Base-by-base conservation (phyloP, 208 protist species). In the Zelonia costaricensis region DNA sequence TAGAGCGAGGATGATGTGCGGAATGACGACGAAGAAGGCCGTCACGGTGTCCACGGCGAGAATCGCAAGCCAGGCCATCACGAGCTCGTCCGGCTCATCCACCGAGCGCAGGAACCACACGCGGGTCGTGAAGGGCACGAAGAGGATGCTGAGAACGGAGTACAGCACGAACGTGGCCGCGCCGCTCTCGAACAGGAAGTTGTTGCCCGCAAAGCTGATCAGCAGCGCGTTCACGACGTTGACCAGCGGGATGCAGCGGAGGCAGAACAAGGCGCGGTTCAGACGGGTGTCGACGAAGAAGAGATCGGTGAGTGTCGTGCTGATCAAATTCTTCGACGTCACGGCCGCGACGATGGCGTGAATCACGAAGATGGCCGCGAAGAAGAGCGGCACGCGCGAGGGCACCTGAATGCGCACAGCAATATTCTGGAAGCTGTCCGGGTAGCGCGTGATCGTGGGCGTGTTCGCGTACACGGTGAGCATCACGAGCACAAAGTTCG, bases 101-200 rank as follows among this genome's bases (percentile, higher is more conserved):
- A 88, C 23, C 0, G 88, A 94, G 0, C 80, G 74, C n/a, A 94
- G 66, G 36, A 94, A 84, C 82, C 83, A 94, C 22, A 86, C 55
- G 22, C 79, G 88, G 8, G 88, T 81, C 3, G 84, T 91, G 59
- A 90, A 94, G 3, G 88, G 84, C 25, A 81, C 64, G 23, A 83
- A 84, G 2, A 89, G 59, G n/a, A 82, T 27, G 5, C 62, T 56
- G n/a, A 91, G 59, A 3, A 89, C n/a, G 28, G 84, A 22, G 48
- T 90, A 88, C 13, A 94, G 38, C 15, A 88, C 13, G 15, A 78
- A 69, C 8, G 82, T 88, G 54, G 69, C 62, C 35, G 68, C 80
- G 56, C 63, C 69, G 27, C 60, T 69, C 5, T 73, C 53, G 40
- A 91, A 75, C 5, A 89, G 61, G 45, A 90, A 91, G 49, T 90